phyloP scores from a whole-genome alignment of 805 yeast species.

The Henningerozyma blattae region DNA sequence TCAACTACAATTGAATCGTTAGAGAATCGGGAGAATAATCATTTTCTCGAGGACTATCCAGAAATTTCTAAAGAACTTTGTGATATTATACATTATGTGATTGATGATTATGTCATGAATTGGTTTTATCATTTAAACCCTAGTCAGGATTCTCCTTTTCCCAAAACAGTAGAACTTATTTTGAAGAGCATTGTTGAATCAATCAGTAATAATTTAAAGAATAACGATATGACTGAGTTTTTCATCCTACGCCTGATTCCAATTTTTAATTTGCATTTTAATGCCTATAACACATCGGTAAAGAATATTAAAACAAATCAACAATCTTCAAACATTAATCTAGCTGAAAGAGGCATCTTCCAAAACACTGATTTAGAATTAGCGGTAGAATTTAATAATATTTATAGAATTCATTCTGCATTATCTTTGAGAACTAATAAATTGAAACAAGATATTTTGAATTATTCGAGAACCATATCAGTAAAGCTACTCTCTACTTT shows the following conservation, averaged over 20 bases:
- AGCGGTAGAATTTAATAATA: conserved; percentile 28
- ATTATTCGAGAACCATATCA: conserved; percentile 35
- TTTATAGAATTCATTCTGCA: conserved; percentile 45
- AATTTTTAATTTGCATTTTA: not conserved
- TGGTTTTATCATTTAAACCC: conserved; percentile 43
- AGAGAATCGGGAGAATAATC: no score
- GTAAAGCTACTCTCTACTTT: conserved; percentile 33
- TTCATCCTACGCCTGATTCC: not conserved
- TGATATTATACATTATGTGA: conserved; percentile 32
- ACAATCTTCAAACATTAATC: conserved; percentile 1
- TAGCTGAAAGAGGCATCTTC: not conserved
- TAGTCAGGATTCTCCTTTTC: conserved; percentile 22
- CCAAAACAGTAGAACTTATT: conserved; percentile 31
- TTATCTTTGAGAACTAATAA: conserved; percentile 28
- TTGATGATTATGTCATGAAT: conserved; percentile 39
- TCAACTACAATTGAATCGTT: not conserved
- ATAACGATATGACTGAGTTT: not conserved
- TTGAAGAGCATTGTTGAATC: conserved; percentile 30
- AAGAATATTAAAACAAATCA: not conserved
- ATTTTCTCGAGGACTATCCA: conserved; percentile 3
- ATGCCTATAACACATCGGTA: not conserved
- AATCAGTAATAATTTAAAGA: not conserved
- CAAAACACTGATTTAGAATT: conserved; percentile 29
- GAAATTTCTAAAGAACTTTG: conserved; percentile 31
- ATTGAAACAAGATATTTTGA: conserved; percentile 32